Conservation (phyloP, 2,329 filamentous ascomycete species). For the Microsporum audouinii region DNA sequence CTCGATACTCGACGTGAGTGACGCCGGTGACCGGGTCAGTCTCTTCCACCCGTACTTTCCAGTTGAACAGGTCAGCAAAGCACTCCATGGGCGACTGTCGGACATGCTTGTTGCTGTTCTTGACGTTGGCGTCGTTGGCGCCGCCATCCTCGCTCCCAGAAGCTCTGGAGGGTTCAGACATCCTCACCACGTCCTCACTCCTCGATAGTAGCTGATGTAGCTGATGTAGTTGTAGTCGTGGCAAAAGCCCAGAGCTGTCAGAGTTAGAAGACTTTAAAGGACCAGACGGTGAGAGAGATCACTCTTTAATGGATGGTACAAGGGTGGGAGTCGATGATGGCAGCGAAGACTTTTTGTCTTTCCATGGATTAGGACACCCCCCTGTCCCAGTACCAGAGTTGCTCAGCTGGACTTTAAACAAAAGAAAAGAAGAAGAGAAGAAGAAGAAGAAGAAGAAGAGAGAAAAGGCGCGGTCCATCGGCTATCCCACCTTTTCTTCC, state of each 20-base stretch:
- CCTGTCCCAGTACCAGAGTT: neutral
- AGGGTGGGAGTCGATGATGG: neutral
- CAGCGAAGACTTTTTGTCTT: neutral
- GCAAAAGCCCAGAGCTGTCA: too few species aligned
- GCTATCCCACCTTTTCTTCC: neutral
- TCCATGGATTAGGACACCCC: neutral
- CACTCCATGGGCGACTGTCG: conserved; percentile 52
- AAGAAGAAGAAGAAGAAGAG: neutral
- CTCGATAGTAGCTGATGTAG: neutral
- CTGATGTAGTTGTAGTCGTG: neutral
- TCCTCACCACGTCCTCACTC: neutral
- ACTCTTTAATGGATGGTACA: too few species aligned
- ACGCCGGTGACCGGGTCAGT: conserved; percentile 52
- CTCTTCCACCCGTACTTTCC: conserved; percentile 61
- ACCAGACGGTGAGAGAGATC: too few species aligned
- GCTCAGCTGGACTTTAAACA: neutral
- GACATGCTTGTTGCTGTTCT: neutral
- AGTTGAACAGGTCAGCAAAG: conserved; percentile 55
- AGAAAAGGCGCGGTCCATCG: neutral
- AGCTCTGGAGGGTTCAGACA: neutral
- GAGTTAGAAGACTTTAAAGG: too few species aligned
- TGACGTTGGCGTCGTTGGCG: neutral
- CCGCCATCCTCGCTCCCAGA: neutral
- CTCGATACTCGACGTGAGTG: conserved; percentile 55
- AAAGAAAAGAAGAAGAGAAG: neutral